Evolutionary conservation across 208 protist species (phyloP).

Genomic region (Leptomonas seymouri): DNA sequence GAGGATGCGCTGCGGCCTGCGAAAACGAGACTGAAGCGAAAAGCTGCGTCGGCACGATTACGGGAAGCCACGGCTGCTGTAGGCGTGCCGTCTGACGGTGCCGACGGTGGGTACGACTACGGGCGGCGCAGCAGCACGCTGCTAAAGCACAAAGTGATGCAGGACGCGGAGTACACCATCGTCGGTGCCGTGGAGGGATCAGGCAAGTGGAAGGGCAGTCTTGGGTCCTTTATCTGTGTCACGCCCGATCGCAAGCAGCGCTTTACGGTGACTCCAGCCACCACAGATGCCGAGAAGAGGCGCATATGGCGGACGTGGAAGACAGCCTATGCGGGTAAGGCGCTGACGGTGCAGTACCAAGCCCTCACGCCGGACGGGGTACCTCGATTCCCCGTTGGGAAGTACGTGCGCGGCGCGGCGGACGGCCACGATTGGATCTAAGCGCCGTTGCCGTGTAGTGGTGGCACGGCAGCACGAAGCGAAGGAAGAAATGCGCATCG

Average conservation of each 20-base stretch:
- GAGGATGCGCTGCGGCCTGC: not conserved
- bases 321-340: slow-evolving; percentile 74
- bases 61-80: not conserved
- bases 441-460: too few relatives aligned
- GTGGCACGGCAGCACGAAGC: too few relatives aligned
- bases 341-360: slow-evolving; percentile 89
- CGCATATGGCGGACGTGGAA: slow-evolving; percentile 72
- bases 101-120: slow-evolving; percentile 70
- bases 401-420: slow-evolving; percentile 71
- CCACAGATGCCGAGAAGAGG: slow-evolving; percentile 64
- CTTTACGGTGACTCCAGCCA: slow-evolving; percentile 84
- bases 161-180: slow-evolving; percentile 89
- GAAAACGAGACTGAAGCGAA: slow-evolving; percentile 9
- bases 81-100: not conserved
- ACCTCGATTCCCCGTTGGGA: slow-evolving; percentile 87
- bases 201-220: slow-evolving; percentile 81
- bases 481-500: too few relatives aligned
- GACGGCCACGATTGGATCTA: slow-evolving; percentile 82
- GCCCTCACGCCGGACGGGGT: slow-evolving; percentile 81
- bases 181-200: slow-evolving; percentile 78
- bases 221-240: slow-evolving; percentile 85
- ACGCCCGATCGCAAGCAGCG: slow-evolving; percentile 47
- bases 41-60: not conserved
- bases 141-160: slow-evolving; percentile 93
- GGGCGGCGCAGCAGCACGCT: slow-evolving; percentile 77